Evolutionary conservation across 495 filamentous ascomycete species (phyloP), one percentile per base, ranked within the genome.

Genomic region (Alectoria sarmentosa): DNA sequence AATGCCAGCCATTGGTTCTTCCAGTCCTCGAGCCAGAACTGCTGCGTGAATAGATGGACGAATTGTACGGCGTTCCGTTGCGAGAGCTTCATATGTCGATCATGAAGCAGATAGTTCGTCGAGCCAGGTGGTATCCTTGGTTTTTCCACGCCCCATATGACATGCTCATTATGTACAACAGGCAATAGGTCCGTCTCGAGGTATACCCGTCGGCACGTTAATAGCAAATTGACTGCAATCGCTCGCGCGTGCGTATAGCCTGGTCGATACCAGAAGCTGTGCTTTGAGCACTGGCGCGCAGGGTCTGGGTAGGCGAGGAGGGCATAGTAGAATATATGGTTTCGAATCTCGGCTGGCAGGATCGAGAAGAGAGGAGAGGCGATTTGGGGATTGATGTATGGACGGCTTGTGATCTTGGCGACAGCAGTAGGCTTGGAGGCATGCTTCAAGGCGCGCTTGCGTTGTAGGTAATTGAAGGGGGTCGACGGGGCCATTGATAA

Each of bases 291-390:
- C 0, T 59, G 59, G n/a, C 63, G 26, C 14, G 56, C 19, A 2
- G 55, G 65, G 56, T 74, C 69, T 23, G 72, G 68, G 60, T 54
- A 69, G 10, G 69, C 61, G 38, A 66, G 60, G 32, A 75, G 72
- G 30, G 74, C 71, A 56, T 60, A 65, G 14, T 64, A 57, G 67
- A 66, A 76, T 49, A 76, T 72, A 11, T 65, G 26, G 21, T 68
- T 64, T 4, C 74, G 68, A 21, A 75, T 60, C 66, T 76, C 74
- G 23, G 61, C 58, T 0, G 74, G 74, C 36, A 76, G 58, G 11
- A 38, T n/a, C 15, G 65, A 61, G 69, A 76, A 74, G 17, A 76
- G 69, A 9, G 70, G 72, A 21, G 70, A 75, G 23, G 60, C 32
- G 23, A 32, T 28, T 61, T 72, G 70, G 11, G 64, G 67, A 32